Conservation (phyloP, 2,329 filamentous ascomycete species). For the Myriangium duriaei region DNA sequence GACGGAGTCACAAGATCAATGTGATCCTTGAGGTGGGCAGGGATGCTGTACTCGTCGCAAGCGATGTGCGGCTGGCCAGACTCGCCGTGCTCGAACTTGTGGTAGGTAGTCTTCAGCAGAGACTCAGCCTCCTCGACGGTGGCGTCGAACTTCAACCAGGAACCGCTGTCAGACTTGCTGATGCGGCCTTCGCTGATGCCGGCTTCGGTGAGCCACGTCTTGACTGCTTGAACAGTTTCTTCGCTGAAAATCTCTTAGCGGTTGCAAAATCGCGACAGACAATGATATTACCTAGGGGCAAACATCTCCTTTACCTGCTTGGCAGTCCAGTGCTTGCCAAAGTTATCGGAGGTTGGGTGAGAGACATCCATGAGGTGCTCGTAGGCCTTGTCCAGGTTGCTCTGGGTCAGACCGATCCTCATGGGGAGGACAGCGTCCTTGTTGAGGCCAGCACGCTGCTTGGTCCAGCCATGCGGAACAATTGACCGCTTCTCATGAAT, state of each 20-base stretch:
- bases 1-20: conserved; percentile 29
- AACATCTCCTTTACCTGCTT: conserved; percentile 33
- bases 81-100: conserved; percentile 37
- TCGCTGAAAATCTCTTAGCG: conserved; percentile 14
- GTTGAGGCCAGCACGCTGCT: conserved; percentile 17
- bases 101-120: conserved; percentile 42
- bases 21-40: conserved; percentile 19
- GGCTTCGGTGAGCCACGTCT: conserved; percentile 40
- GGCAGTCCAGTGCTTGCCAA: conserved; percentile 31
- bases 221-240: conserved; percentile 38
- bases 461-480: conserved; percentile 19
- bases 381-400: conserved; percentile 22
- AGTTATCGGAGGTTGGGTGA: conserved; percentile 29
- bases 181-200: conserved; percentile 40
- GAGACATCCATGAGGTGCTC: conserved; percentile 27
- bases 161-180: conserved; percentile 37
- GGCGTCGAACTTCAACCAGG: conserved; percentile 44
- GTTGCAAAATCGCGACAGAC: background rate
- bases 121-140: conserved; percentile 41
- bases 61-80: conserved; percentile 24
- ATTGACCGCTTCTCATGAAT: conserved; percentile 21
- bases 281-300: conserved; percentile 22
- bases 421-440: conserved; percentile 21
- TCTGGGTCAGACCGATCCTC: conserved; percentile 23
- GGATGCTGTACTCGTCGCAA: conserved; percentile 27